phyloP scores from a whole-genome alignment of 164 flowering plant genomes.

The Echeveria elegans region DNA sequence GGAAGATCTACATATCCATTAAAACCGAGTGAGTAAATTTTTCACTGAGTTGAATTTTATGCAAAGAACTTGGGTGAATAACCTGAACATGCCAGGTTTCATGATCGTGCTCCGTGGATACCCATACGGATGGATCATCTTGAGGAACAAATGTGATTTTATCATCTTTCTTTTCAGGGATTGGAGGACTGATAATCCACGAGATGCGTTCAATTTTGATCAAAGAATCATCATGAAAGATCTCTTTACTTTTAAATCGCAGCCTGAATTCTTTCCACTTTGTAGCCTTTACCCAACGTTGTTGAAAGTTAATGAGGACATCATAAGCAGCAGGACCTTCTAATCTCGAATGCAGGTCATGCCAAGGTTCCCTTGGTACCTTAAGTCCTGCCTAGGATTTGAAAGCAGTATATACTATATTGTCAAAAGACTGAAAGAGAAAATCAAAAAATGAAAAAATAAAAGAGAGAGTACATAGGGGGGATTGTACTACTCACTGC shows the following conservation, averaged over 20 bases:
- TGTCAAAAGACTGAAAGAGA: neutral
- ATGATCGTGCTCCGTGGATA: conserved; percentile 45
- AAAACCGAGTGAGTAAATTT: neutral
- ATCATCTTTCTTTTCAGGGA: conserved; percentile 20
- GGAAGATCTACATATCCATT: conserved; percentile 44
- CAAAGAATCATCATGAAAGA: conserved; percentile 66
- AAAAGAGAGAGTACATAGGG: neutral
- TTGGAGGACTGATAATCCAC: conserved; percentile 26
- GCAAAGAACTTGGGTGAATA: neutral
- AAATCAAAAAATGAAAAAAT: neutral
- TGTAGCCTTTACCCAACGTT: conserved; percentile 68
- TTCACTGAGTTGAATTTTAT: too few relatives aligned
- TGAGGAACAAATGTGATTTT: conserved; percentile 21
- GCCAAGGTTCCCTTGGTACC: conserved; percentile 92
- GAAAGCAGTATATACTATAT: neutral
- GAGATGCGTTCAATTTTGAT: conserved; percentile 46
- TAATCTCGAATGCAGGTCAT: conserved; percentile 66
- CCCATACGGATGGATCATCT: conserved; percentile 37
- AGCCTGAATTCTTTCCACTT: conserved; percentile 54
- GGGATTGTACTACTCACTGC: conserved; percentile 34
- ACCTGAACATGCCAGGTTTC: conserved; percentile 89
- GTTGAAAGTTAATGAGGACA: conserved; percentile 77
- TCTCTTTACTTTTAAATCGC: conserved; percentile 29
- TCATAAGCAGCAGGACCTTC: conserved; percentile 89
- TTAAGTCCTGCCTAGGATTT: conserved; percentile 34